A percentile compares a stretch with the other conserved stretches of the same genome.
Evolutionary conservation across 78 protist genomes (phyloP).

Genomic region (Blattamonas nauphoetae): DNA sequence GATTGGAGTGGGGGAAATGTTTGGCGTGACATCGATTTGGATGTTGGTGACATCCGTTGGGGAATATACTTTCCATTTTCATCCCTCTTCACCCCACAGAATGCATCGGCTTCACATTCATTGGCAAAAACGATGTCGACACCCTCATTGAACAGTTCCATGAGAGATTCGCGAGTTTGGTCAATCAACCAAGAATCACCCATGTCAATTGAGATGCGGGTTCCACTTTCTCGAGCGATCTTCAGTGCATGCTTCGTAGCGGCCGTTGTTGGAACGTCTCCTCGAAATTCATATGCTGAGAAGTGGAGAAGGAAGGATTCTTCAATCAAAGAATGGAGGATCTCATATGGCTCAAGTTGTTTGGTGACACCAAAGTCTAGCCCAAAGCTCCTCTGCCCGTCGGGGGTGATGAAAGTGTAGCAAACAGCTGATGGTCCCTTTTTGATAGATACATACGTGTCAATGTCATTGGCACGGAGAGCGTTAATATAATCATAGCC

Average conservation of each 20-base stretch:
- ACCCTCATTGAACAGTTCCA: not conserved
- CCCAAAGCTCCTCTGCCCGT: not conserved
- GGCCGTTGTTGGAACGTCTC: not conserved
- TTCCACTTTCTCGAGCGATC: not conserved
- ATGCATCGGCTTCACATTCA: not conserved
- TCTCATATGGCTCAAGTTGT: not conserved
- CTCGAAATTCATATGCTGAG: slow-evolving; percentile 7
- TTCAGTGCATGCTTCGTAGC: not conserved
- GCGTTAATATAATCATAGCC: slow-evolving; percentile 3
- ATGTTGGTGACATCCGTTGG: not conserved
- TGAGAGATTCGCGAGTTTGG: not conserved
- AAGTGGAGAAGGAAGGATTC: not conserved
- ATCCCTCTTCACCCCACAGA: not conserved
- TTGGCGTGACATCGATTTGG: not conserved
- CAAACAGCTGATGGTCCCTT: not conserved
- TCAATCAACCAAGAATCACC: not conserved
- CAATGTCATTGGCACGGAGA: not conserved
- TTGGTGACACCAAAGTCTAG: slow-evolving; percentile 7
- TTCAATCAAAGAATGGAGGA: not conserved
- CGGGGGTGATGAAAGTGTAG: slow-evolving; percentile 7
- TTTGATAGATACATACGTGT: slow-evolving; percentile 6
- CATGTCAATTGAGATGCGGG: not conserved
- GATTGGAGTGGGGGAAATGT: too few species aligned
- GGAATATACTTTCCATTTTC: not conserved
- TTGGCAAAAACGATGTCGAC: slow-evolving; percentile 5